A percentile compares a stretch with the other conserved stretches of the same genome.
phyloP scores from a whole-genome alignment of 2,329 filamentous ascomycete genomes.

The Seiridium cupressi region DNA sequence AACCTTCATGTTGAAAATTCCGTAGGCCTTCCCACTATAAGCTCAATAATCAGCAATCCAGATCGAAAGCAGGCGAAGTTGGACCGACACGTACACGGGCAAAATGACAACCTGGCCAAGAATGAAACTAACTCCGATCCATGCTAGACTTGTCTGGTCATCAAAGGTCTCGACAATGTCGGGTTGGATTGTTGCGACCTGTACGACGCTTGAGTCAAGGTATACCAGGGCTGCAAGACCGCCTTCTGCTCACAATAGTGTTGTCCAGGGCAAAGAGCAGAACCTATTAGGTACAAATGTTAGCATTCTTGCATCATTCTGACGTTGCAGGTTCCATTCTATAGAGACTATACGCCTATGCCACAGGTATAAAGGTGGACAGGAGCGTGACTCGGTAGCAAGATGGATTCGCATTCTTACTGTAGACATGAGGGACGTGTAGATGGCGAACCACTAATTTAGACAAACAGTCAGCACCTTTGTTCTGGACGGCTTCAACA shows the following conservation, averaged over 20 bases:
- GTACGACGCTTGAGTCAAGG: background rate
- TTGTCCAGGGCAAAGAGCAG: conserved; percentile 2
- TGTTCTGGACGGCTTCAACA: background rate
- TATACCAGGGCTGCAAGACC: background rate
- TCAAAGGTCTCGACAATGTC: conserved; percentile 35
- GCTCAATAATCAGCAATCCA: background rate
- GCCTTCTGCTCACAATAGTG: background rate
- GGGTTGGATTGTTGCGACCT: conserved; percentile 43
- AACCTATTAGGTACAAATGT: background rate
- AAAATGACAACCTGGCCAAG: conserved; percentile 36
- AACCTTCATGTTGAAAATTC: conserved; percentile 43
- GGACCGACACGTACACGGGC: background rate
- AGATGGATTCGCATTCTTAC: background rate
- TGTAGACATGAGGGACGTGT: conserved; percentile 5
- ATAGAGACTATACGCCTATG: background rate
- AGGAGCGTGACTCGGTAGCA: background rate
- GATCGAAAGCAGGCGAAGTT: background rate
- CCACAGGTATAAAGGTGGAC: background rate
- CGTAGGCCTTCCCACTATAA: conserved; percentile 32
- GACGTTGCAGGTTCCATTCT: background rate
- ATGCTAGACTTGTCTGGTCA: conserved; percentile 36
- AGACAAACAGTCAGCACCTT: background rate
- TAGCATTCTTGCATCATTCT: background rate
- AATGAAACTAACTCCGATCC: conserved; percentile 38
- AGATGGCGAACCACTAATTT: conserved; percentile 3